Evolutionary conservation across 2,329 filamentous ascomycete species (phyloP).

Genomic region (Ambrosiella beaveri): DNA sequence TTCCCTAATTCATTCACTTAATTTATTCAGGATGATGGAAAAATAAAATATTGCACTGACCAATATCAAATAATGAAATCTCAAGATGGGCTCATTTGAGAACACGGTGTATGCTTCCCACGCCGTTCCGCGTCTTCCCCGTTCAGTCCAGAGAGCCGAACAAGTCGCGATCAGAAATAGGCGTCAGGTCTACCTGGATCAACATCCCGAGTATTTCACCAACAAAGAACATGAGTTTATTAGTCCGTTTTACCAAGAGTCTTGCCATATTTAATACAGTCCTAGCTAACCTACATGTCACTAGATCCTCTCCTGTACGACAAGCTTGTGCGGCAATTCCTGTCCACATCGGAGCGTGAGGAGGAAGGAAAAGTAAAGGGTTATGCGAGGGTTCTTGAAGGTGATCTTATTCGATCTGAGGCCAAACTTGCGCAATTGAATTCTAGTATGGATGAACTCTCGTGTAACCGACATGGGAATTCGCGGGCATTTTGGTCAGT

Average conservation of each 20-base stretch:
- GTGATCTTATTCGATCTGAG: slow-evolving; percentile 60
- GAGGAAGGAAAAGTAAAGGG: slow-evolving; percentile 56
- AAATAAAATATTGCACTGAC: no score
- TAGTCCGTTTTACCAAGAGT: slow-evolving; percentile 20
- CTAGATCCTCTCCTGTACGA: slow-evolving; percentile 69
- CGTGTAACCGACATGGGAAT: background rate
- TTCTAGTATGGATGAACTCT: background rate
- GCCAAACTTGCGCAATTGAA: slow-evolving; percentile 41
- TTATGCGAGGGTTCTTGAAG: slow-evolving; percentile 62
- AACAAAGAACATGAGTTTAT: slow-evolving; percentile 38
- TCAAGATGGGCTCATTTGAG: no score
- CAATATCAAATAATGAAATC: no score
- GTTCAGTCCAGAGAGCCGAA: slow-evolving; percentile 24
- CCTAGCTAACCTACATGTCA: background rate
- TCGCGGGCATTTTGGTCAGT: background rate
- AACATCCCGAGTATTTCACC: slow-evolving; percentile 54
- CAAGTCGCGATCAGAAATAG: slow-evolving; percentile 53
- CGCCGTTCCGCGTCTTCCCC: slow-evolving; percentile 16
- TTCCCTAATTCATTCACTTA: no score
- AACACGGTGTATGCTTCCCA: no score
- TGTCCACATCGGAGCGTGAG: slow-evolving; percentile 55
- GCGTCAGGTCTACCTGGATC: slow-evolving; percentile 56
- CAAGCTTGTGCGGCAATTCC: slow-evolving; percentile 58
- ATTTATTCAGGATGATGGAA: no score
- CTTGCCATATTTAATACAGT: background rate